A percentile compares a stretch with the other conserved stretches of the same genome.
phyloP scores from a whole-genome alignment of 2,329 filamentous ascomycete species.

The Pseudopyrenochaeta lycopersici region DNA sequence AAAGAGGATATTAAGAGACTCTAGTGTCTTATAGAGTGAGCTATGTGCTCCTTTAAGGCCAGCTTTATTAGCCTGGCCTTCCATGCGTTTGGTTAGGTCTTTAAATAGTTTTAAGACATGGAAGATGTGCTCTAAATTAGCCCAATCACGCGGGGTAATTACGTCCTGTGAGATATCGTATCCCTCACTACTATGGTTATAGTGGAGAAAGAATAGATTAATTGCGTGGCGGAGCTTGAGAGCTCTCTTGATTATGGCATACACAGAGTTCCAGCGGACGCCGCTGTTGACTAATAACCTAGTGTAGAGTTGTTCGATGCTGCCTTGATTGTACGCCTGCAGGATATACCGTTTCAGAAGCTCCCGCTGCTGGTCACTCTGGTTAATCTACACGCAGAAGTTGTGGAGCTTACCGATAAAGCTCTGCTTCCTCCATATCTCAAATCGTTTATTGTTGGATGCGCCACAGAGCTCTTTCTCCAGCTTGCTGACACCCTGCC shows the following conservation, averaged over 20 bases:
- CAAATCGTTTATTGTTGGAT: background rate
- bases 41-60: too few relatives aligned
- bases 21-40: too few relatives aligned
- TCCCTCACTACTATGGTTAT: too few relatives aligned
- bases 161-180: too few relatives aligned
- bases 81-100: too few relatives aligned
- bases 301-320: background rate
- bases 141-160: too few relatives aligned
- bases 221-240: too few relatives aligned
- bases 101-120: too few relatives aligned
- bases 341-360: background rate
- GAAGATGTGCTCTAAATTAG: too few relatives aligned
- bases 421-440: background rate
- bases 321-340: too few relatives aligned
- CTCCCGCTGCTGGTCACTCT: background rate
- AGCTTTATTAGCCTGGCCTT: too few relatives aligned
- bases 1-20: background rate
- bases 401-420: slow-evolving; percentile 2
- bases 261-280: slow-evolving; percentile 4
- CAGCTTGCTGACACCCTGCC: background rate
- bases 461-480: slow-evolving; percentile 3
- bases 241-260: background rate
- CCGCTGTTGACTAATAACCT: background rate
- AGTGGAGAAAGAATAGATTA: too few relatives aligned
- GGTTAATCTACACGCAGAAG: background rate